Evolutionary conservation across 495 filamentous ascomycete genomes (phyloP).

Genomic region (Neurospora sp.): DNA sequence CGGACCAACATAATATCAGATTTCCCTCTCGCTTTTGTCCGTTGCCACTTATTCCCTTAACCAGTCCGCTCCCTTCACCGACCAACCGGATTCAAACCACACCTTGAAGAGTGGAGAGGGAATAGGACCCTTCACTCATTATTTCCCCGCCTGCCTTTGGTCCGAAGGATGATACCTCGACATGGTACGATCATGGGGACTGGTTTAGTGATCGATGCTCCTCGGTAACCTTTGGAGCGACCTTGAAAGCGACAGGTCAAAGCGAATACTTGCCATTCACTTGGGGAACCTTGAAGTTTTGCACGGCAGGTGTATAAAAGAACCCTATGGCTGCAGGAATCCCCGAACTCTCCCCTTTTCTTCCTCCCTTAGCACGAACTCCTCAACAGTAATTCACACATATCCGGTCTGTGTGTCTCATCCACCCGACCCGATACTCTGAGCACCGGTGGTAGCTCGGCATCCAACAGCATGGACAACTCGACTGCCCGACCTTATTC

Average conservation of each 20-base stretch:
- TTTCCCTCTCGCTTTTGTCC: neutral
- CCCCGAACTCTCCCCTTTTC: neutral
- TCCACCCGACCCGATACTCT: neutral
- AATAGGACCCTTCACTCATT: neutral
- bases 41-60: neutral
- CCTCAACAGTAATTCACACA: neutral
- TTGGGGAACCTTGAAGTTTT: neutral
- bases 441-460: neutral
- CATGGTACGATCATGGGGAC: neutral
- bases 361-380: neutral
- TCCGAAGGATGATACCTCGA: neutral
- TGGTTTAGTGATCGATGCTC: neutral
- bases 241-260: neutral
- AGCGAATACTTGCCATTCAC: neutral
- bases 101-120: neutral
- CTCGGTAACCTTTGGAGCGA: neutral
- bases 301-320: neutral
- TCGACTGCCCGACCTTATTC: conserved; percentile 8
- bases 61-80: neutral
- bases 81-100: neutral
- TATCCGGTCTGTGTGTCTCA: neutral
- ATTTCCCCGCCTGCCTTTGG: neutral
- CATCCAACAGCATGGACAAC: neutral
- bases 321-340: neutral
- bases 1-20: neutral